A percentile compares a stretch with the other conserved stretches of the same genome.
Evolutionary conservation across 345 rosid species (phyloP).

Genomic region (Orychophragmus violaceus): DNA sequence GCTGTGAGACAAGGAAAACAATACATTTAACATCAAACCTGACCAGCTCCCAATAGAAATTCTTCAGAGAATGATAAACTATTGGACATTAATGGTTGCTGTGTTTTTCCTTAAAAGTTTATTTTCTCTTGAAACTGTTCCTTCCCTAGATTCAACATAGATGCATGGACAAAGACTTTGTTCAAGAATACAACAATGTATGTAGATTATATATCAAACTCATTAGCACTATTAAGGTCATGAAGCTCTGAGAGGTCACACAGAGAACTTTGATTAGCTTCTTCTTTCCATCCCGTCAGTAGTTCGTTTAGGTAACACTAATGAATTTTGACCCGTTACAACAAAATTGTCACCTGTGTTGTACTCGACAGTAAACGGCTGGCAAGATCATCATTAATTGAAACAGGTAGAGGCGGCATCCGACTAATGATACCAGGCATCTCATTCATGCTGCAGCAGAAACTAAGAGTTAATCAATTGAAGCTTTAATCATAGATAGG

Average conservation of each 20-base stretch:
- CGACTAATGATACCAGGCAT: slow-evolving; percentile 92
- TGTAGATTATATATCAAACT: neutral
- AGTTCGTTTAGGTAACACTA: neutral
- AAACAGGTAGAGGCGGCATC: slow-evolving; percentile 76
- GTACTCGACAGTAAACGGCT: slow-evolving; percentile 49
- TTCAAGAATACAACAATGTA: neutral
- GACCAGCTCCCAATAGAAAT: neutral
- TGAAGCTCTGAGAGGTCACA: neutral
- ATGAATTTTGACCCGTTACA: neutral
- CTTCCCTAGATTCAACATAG: neutral
- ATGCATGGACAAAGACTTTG: neutral
- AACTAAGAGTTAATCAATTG: slow-evolving; percentile 11
- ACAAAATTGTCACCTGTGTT: slow-evolving; percentile 48
- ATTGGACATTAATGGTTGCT: neutral
- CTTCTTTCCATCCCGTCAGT: neutral
- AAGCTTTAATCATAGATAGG: slow-evolving; percentile 2
- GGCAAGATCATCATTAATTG: slow-evolving; percentile 70
- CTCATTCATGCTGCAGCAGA: slow-evolving; percentile 65
- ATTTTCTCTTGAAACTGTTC: neutral
- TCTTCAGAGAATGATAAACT: neutral
- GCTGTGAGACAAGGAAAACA: slow-evolving; percentile 34
- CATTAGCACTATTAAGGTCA: neutral
- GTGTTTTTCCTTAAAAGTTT: neutral
- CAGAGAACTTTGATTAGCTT: neutral
- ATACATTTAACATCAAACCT: slow-evolving; percentile 8